Evolutionary conservation across 257 asterid genomes (phyloP).

Genomic region (Solanum arcanum): DNA sequence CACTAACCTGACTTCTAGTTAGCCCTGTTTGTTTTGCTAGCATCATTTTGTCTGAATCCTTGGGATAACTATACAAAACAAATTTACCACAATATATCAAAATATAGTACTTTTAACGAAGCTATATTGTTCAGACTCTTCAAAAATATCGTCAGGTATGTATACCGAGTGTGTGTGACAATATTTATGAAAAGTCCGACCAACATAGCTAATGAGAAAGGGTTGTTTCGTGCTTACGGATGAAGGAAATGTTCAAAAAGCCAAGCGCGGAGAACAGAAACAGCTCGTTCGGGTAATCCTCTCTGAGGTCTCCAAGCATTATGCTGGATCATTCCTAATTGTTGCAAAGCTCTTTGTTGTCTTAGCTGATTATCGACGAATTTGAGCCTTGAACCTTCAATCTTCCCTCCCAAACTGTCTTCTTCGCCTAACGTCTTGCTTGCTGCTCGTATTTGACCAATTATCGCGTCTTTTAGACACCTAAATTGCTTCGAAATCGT

Average conservation of each 20-base stretch:
- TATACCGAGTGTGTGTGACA: no score
- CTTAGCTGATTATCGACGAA: conserved; percentile 79
- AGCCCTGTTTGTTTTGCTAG: conserved; percentile 97
- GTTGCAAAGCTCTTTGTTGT: conserved; percentile 92
- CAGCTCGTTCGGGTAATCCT: conserved; percentile 93
- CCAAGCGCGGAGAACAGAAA: conserved; percentile 96
- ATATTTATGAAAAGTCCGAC: background rate
- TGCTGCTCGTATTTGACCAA: conserved; percentile 59
- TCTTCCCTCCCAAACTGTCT: conserved; percentile 41
- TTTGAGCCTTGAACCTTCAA: conserved; percentile 77
- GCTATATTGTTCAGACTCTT: background rate
- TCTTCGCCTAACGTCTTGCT: conserved; percentile 82
- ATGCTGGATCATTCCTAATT: conserved; percentile 94
- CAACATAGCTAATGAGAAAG: background rate
- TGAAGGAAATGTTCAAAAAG: conserved; percentile 97
- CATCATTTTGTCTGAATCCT: conserved; percentile 92
- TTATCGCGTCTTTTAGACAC: conserved; percentile 81
- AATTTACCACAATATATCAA: background rate
- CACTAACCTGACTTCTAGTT: conserved; percentile 82
- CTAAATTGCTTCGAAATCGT: conserved; percentile 94
- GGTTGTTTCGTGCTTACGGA: conserved; percentile 37
- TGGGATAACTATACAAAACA: conserved; percentile 56
- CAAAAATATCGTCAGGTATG: background rate
- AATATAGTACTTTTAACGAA: background rate
- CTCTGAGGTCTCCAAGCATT: conserved; percentile 99